Conservation (phyloP, 768 basidiomycete genomes). For the Lentinula raphanica region DNA sequence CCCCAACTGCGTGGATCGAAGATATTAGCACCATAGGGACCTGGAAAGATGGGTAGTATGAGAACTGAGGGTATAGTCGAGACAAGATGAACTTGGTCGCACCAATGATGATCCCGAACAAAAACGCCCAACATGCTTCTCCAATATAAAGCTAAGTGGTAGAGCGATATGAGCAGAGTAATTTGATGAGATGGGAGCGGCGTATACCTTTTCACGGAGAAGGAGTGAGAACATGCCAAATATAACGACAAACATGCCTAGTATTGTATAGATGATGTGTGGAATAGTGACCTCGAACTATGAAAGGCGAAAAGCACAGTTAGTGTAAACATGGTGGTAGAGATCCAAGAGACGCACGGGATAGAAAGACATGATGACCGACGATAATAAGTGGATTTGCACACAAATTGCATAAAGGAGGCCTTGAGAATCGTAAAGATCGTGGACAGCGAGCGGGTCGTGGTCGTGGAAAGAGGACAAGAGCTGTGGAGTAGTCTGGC, state of each 20-base stretch:
- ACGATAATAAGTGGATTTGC: not conserved
- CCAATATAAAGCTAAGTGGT: slow-evolving; percentile 74
- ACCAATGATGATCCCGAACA: slow-evolving; percentile 90
- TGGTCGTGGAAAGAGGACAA: not conserved
- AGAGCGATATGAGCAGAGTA: not conserved
- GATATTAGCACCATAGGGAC: slow-evolving; percentile 76
- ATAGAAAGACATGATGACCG: slow-evolving; percentile 5
- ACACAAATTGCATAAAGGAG: not conserved
- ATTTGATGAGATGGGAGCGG: not conserved
- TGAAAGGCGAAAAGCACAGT: not conserved
- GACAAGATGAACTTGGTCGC: slow-evolving; percentile 20
- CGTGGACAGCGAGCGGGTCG: not conserved
- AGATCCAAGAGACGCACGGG: not conserved
- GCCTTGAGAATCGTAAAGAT: not conserved
- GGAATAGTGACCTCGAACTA: slow-evolving; percentile 49
- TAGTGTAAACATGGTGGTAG: not conserved
- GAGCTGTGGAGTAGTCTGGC: not conserved
- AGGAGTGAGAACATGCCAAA: slow-evolving; percentile 95
- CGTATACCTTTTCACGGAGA: slow-evolving; percentile 75
- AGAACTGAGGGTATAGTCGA: slow-evolving; percentile 10
- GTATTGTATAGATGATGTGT: slow-evolving; percentile 59
- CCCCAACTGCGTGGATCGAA: slow-evolving; percentile 83
- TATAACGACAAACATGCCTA: slow-evolving; percentile 66
- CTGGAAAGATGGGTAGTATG: slow-evolving; percentile 27
- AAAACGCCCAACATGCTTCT: slow-evolving; percentile 93